Conservation (phyloP, 208 protist species). For the Trypanosoma scelopori region DNA sequence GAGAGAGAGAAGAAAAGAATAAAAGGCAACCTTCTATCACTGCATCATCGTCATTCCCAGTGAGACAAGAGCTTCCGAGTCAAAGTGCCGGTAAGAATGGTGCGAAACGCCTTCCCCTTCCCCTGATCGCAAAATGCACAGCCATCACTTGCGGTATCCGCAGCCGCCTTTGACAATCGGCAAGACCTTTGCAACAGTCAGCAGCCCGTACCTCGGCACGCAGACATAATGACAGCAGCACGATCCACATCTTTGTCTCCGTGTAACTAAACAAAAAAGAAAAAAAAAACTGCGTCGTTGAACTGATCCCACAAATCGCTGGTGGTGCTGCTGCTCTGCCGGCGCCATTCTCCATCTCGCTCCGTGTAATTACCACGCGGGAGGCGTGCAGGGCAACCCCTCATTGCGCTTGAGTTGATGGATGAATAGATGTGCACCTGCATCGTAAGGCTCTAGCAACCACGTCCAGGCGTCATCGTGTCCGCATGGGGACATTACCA, state of each 20-base stretch:
- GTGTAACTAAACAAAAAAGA: too few species aligned
- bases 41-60: constrained; percentile 17
- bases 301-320: constrained; percentile 1
- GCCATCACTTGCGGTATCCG: neutral
- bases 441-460: neutral
- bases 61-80: constrained; percentile 8
- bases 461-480: constrained; percentile 5
- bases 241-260: constrained; percentile 19
- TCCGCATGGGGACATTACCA: neutral
- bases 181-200: constrained; percentile 16
- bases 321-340: neutral
- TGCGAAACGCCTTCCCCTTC: constrained; percentile 14
- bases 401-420: constrained; percentile 5
- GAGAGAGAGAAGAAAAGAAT: too few species aligned
- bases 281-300: constrained; percentile 6
- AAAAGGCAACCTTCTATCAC: constrained; percentile 11
- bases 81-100: constrained; percentile 7
- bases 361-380: too few species aligned
- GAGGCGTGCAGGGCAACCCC: neutral
- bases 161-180: constrained; percentile 5
- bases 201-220: constrained; percentile 8
- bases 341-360: neutral
- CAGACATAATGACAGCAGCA: constrained; percentile 17
- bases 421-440: neutral
- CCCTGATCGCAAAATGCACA: constrained; percentile 1